These are phyloP conservation scores for Cystobasidiaceae sp. DNA, from an alignment of 1,284 basidiomycete genomes.

Conservation along the genomic window DNA sequence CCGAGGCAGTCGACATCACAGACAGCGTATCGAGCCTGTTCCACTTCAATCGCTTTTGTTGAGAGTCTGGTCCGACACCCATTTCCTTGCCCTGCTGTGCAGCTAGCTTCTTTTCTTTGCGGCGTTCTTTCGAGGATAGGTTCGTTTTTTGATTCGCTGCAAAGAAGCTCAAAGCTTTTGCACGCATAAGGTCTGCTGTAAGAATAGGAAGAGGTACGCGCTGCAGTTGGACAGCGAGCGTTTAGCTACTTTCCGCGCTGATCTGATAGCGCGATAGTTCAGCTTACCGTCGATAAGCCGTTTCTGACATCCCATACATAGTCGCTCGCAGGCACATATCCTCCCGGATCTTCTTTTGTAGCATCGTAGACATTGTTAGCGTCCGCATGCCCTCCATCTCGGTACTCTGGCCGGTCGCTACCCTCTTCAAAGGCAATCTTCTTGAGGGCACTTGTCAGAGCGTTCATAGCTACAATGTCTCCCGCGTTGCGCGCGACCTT, in stretches of 20 bases:
- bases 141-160: conserved; percentile 7
- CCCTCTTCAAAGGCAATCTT: conserved; percentile 18
- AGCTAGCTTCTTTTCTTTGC: conserved; percentile 25
- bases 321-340: conserved; percentile 15
- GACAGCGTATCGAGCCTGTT: conserved; percentile 17
- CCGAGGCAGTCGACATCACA: neutral
- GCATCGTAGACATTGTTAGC: neutral
- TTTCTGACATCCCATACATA: conserved; percentile 22
- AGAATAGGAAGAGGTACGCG: conserved; percentile 13
- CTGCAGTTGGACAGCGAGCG: neutral
- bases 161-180: conserved; percentile 10
- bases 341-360: conserved; percentile 15
- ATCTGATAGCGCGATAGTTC: neutral
- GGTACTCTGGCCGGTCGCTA: neutral
- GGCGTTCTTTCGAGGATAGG: conserved; percentile 16
- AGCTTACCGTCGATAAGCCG: conserved; percentile 1
- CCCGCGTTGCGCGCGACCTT: conserved; percentile 15
- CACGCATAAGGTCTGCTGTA: conserved; percentile 3
- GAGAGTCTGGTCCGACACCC: neutral
- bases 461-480: conserved; percentile 12
- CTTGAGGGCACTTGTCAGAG: conserved; percentile 13
- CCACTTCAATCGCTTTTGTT: conserved; percentile 19
- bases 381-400: conserved; percentile 1
- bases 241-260: neutral
- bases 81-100: conserved; percentile 14